These are phyloP conservation scores for Basidiobolus meristosporus DNA, from an alignment of 371 early-diverging fungal genomes.

Conservation along the genomic window DNA sequence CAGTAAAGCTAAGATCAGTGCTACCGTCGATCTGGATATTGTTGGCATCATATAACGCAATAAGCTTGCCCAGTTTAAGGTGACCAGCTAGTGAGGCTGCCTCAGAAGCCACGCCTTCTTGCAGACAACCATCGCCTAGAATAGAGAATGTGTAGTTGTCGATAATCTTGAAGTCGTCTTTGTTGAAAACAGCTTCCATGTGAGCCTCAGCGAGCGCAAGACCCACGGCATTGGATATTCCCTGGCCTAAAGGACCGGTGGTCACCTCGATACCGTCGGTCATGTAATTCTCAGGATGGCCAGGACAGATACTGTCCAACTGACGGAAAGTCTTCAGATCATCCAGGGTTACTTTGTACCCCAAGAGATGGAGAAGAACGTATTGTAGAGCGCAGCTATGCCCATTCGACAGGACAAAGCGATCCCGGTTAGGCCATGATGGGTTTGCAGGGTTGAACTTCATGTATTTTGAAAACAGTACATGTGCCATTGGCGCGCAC, in stretches of 20 bases:
- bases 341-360: slow-evolving; percentile 74
- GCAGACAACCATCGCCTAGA: slow-evolving; percentile 97
- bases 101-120: slow-evolving; percentile 97
- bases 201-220: slow-evolving; percentile 85
- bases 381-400: slow-evolving; percentile 96
- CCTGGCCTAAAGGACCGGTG: slow-evolving; percentile 99
- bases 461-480: slow-evolving; percentile 73
- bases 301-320: slow-evolving; percentile 72
- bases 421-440: slow-evolving; percentile 85
- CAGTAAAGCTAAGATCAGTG: slow-evolving; percentile 80
- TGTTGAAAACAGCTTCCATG: slow-evolving; percentile 79
- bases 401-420: slow-evolving; percentile 98
- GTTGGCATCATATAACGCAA: slow-evolving; percentile 97
- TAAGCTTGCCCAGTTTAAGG: slow-evolving; percentile 86
- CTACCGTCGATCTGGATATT: slow-evolving; percentile 91
- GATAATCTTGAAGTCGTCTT: slow-evolving; percentile 63
- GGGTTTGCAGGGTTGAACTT: slow-evolving; percentile 73
- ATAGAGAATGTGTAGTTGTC: slow-evolving; percentile 78
- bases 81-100: slow-evolving; percentile 95
- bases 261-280: slow-evolving; percentile 93
- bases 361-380: slow-evolving; percentile 73
- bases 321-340: slow-evolving; percentile 94
- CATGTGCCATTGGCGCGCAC: slow-evolving; percentile 91
- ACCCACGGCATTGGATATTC: slow-evolving; percentile 91
- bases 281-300: slow-evolving; percentile 80